Conservation (phyloP, 306 rosid species). For the Rosa multiflora region DNA sequence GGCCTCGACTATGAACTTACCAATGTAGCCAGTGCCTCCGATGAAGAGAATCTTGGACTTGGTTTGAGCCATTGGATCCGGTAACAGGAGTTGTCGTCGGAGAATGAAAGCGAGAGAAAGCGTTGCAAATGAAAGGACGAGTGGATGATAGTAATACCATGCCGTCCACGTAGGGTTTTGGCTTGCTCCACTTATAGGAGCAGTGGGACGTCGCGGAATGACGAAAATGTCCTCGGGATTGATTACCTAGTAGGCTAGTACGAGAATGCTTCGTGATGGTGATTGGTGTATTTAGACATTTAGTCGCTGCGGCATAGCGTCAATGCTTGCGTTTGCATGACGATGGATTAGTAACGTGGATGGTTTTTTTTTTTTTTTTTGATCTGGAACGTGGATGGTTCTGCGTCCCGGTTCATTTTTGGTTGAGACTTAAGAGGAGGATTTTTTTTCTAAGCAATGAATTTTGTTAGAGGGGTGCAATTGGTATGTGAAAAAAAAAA, state of each 20-base stretch:
- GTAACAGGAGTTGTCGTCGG: neutral
- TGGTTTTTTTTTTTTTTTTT: too few species aligned
- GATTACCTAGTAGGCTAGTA: too few species aligned
- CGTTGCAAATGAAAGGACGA: neutral
- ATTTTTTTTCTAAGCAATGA: too few species aligned
- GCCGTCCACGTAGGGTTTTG: neutral
- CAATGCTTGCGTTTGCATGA: neutral
- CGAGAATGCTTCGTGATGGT: too few species aligned
- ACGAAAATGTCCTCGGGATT: neutral
- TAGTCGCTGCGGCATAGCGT: neutral
- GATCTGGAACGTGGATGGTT: neutral
- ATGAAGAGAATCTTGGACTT: slow-evolving; percentile 37
- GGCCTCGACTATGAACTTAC: slow-evolving; percentile 42
- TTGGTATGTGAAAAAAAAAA: too few species aligned
- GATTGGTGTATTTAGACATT: too few species aligned
- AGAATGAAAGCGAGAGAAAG: neutral
- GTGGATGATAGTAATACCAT: neutral
- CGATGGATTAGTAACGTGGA: neutral
- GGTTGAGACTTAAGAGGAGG: too few species aligned
- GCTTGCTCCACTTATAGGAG: too few species aligned
- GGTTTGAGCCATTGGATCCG: slow-evolving; percentile 16
- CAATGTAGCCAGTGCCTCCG: slow-evolving; percentile 42
- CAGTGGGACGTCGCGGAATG: neutral
- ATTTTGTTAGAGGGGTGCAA: too few species aligned
- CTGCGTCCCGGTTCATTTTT: neutral